Conservation (phyloP, 2,329 filamentous ascomycete species). For the Penicillium fuscoglaucum region DNA sequence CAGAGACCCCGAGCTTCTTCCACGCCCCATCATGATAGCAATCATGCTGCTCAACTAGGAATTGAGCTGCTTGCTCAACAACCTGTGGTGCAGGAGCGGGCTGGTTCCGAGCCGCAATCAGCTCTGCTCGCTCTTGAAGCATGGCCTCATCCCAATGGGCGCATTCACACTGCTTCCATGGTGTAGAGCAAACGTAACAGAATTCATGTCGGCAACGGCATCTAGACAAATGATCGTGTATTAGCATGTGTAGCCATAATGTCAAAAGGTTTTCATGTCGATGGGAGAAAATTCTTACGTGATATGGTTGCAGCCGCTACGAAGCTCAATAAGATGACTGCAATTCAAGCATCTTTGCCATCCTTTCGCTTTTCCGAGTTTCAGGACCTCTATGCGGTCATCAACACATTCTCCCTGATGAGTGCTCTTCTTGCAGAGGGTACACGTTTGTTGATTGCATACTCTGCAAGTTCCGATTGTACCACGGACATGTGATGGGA, state of each 20-base stretch:
- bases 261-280: not conserved
- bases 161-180: conserved; percentile 33
- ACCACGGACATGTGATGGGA: conserved; percentile 13
- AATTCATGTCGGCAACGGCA: conserved; percentile 35
- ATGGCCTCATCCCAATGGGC: conserved; percentile 21
- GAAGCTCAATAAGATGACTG: conserved; percentile 50
- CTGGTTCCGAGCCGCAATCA: not conserved
- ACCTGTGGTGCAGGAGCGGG: not conserved
- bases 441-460: conserved; percentile 25
- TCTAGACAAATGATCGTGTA: conserved; percentile 11
- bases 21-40: not conserved
- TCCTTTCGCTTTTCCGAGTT: conserved; percentile 65
- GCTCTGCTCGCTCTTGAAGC: not conserved
- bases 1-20: not conserved
- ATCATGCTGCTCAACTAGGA: not conserved
- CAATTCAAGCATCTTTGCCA: conserved; percentile 78
- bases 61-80: not conserved
- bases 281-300: conserved; percentile 25
- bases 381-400: conserved; percentile 46
- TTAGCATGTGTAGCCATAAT: not conserved
- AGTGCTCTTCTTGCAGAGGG: conserved; percentile 25
- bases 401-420: conserved; percentile 29
- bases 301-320: conserved; percentile 38
- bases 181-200: conserved; percentile 33
- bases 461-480: conserved; percentile 21